Conservation (phyloP, 169 alveolate species). For the Eimeria sp. region DNA sequence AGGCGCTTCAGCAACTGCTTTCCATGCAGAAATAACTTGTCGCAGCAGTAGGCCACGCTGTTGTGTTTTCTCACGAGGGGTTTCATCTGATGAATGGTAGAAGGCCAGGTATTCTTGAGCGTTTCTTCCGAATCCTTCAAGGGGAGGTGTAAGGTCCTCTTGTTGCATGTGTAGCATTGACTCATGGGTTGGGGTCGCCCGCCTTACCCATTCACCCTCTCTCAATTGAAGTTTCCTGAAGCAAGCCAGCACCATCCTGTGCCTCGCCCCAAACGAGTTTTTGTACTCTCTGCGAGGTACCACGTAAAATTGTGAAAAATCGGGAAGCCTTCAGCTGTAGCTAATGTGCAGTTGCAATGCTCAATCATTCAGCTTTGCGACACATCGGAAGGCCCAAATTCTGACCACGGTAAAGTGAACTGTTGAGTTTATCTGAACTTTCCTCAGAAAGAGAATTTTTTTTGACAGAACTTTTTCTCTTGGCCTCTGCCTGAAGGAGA, state of each 20-base stretch:
- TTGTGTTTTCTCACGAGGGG: background rate
- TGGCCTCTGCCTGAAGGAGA: slow-evolving; percentile 7
- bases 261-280: background rate
- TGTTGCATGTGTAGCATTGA: slow-evolving; percentile 64
- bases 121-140: slow-evolving; percentile 18
- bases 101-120: slow-evolving; percentile 46
- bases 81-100: background rate
- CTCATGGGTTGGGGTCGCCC: slow-evolving; percentile 2
- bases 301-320: background rate
- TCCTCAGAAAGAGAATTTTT: slow-evolving; percentile 43
- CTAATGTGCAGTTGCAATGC: background rate
- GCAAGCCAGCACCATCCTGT: background rate
- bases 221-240: slow-evolving; percentile 48
- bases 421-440: background rate
- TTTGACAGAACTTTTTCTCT: slow-evolving; percentile 8
- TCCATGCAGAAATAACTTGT: background rate
- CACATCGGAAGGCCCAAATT: background rate
- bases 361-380: background rate
- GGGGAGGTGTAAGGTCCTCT: slow-evolving; percentile 31
- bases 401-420: too few species aligned
- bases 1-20: background rate
- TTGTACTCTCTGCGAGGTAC: background rate
- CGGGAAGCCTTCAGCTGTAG: background rate
- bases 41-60: background rate
- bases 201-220: slow-evolving; percentile 52